Evolutionary conservation across 768 basidiomycete species (phyloP).

Genomic region (Suillus cothurnatus): DNA sequence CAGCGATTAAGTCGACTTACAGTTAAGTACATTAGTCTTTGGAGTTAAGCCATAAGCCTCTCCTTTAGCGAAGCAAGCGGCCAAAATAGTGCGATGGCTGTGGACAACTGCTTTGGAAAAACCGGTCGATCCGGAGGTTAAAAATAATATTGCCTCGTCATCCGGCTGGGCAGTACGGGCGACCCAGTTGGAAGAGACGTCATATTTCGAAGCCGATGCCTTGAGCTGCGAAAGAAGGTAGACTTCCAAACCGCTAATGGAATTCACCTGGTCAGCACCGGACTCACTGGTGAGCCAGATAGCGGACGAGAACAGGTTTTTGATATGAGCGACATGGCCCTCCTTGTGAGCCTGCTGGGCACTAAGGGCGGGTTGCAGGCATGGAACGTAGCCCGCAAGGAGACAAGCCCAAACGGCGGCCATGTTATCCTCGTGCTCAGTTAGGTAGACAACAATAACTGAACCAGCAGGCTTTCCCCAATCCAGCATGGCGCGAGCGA

Average conservation of each 20-base stretch:
- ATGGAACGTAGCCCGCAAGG: constrained; percentile 10
- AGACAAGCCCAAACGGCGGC: constrained; percentile 14
- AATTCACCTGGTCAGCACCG: constrained; percentile 10
- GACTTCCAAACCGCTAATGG: constrained; percentile 8
- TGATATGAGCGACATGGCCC: constrained; percentile 13
- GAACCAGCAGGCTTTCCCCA: constrained; percentile 11
- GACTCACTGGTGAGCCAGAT: constrained; percentile 12
- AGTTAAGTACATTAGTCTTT: constrained; percentile 38
- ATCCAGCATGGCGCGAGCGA: constrained; percentile 10
- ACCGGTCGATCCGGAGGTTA: constrained; percentile 39
- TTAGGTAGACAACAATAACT: constrained; percentile 11
- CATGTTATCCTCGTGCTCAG: constrained; percentile 15
- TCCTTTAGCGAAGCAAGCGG: constrained; percentile 34
- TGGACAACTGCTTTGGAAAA: constrained; percentile 37
- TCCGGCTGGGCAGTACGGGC: constrained; percentile 7
- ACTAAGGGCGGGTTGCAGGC: constrained; percentile 12
- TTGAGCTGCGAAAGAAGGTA: constrained; percentile 12
- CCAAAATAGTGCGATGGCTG: constrained; percentile 36
- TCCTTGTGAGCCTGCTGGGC: constrained; percentile 14
- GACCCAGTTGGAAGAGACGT: constrained; percentile 6
- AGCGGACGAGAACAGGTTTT: constrained; percentile 11
- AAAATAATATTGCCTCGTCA: constrained; percentile 11
- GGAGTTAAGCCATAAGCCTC: constrained; percentile 33
- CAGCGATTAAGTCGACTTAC: constrained; percentile 14
- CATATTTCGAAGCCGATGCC: background rate